Base-by-base conservation (phyloP, 225 moss, liverwort and hornwort genomes). In the Physcomitrium patens region DNA sequence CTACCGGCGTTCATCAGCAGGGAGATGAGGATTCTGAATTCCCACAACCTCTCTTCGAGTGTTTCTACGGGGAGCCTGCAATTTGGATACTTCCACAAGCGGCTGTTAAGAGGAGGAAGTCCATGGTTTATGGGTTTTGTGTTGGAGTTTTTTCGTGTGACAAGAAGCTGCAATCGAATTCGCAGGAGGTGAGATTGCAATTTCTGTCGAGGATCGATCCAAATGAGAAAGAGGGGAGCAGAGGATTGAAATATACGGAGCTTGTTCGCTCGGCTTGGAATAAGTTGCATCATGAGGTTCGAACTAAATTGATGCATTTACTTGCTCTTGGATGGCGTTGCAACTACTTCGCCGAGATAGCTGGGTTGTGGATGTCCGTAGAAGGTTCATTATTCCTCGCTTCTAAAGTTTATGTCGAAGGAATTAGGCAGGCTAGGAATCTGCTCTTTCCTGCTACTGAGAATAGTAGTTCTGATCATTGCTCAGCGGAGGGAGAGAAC, bases 331-430 rank as follows among this genome's bases (percentile, higher is more conserved):
- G 81, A 10, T 51, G 67, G 18, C 60, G 73, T 10, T 77, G 86
- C 54, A 86, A 72, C 46, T 77, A 81, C 20, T 31, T 89, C 12
- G 86, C 89, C 8, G 86, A 79, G 65, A 74, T 89, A 20, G 74
- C 82, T 49, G 93, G 93, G 12, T 56, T 92, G 44, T 96, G 93
- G 93, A 85, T 89, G 87, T 89, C 86, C 74, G 72, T 67, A 9
- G 74, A 85, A 49, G 73, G 83, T 10, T n/a, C 42, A 3, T 76
- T 96, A 41, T 96, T 83, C 69, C 80, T 94, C 44, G 90, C 92
- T 71, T 87, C 83, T 53, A 90, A 88, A 68, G 70, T 74, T 44
- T 53, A 72, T 60, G 52, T 45, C 57, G 75, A 74, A 72, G 89
- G 80, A 62, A 58, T 83, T 31, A n/a, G 65, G 49, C 78, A 76